A percentile compares a stretch with the other conserved stretches of the same genome.
These are phyloP conservation scores for Myriosclerotinia duriaeana DNA, from an alignment of 2,329 filamentous ascomycete species.

Conservation along the genomic window DNA sequence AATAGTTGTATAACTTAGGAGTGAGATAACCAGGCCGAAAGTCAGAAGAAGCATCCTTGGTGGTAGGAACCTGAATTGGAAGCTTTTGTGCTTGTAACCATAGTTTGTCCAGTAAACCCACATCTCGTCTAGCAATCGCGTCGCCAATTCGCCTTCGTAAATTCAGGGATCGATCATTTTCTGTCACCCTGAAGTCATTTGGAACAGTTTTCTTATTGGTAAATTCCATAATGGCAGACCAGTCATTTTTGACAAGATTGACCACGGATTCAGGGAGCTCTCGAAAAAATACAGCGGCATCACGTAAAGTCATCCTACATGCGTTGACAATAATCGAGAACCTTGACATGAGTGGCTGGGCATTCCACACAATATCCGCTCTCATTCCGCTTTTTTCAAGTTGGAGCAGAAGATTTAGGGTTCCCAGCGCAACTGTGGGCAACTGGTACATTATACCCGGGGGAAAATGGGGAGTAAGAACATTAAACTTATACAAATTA, in stretches of 20 bases:
- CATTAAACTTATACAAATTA: conserved; percentile 27
- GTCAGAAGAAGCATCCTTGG: neutral
- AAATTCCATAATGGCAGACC: conserved; percentile 26
- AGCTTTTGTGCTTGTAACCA: conserved; percentile 35
- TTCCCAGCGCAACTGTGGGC: conserved; percentile 35
- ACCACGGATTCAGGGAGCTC: conserved; percentile 22
- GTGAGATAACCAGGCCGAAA: conserved; percentile 29
- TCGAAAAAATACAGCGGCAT: conserved; percentile 7
- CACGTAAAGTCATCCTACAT: conserved; percentile 12
- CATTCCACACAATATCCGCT: neutral
- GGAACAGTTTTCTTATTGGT: neutral
- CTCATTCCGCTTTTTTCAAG: conserved; percentile 6
- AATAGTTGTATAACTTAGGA: conserved; percentile 44
- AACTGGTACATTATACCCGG: conserved; percentile 25
- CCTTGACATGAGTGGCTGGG: conserved; percentile 5
- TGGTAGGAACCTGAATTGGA: conserved; percentile 27
- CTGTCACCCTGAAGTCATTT: neutral
- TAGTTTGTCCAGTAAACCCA: conserved; percentile 30
- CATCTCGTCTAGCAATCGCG: conserved; percentile 33
- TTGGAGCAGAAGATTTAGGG: conserved; percentile 33
- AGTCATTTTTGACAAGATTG: conserved; percentile 29
- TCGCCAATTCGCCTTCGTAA: conserved; percentile 31
- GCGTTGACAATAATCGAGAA: conserved; percentile 6
- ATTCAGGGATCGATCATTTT: neutral
- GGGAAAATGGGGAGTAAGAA: conserved; percentile 31